These are phyloP conservation scores for Aplosporella prunicola DNA, from an alignment of 2,329 filamentous ascomycete genomes.

Conservation along the genomic window DNA sequence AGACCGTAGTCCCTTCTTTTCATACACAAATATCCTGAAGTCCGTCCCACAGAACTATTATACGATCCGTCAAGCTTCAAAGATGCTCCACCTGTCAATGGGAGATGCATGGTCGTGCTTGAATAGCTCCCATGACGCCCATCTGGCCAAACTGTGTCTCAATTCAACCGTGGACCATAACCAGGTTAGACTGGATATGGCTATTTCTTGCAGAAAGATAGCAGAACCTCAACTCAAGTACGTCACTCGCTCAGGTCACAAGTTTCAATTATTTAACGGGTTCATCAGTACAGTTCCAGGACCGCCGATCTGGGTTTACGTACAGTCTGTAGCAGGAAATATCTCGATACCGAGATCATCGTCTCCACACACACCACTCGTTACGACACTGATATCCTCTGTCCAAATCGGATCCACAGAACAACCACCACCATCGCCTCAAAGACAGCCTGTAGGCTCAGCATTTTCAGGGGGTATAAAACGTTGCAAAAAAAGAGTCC, in stretches of 20 bases:
- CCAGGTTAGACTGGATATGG: slow-evolving; percentile 18
- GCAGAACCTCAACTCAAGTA: background rate
- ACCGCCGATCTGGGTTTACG: slow-evolving; percentile 19
- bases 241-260: background rate
- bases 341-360: no score
- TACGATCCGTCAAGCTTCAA: slow-evolving; percentile 13
- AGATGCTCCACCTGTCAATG: slow-evolving; percentile 19
- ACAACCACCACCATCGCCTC: no score
- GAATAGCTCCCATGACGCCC: slow-evolving; percentile 14
- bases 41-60: slow-evolving; percentile 6
- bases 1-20: slow-evolving; percentile 9
- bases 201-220: slow-evolving; percentile 17
- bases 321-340: slow-evolving; percentile 17
- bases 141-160: slow-evolving; percentile 19
- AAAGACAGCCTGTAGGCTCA: no score
- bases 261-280: background rate
- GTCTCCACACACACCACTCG: no score
- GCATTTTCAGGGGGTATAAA: background rate
- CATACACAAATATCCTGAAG: background rate
- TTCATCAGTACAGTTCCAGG: slow-evolving; percentile 3
- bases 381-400: no score
- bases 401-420: no score
- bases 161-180: slow-evolving; percentile 14
- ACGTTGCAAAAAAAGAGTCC: background rate
- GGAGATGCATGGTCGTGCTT: slow-evolving; percentile 18